Evolutionary conservation across 2,329 filamentous ascomycete genomes (phyloP), one percentile per base, ranked within the genome.

Genomic region (Cercospora zeina): DNA sequence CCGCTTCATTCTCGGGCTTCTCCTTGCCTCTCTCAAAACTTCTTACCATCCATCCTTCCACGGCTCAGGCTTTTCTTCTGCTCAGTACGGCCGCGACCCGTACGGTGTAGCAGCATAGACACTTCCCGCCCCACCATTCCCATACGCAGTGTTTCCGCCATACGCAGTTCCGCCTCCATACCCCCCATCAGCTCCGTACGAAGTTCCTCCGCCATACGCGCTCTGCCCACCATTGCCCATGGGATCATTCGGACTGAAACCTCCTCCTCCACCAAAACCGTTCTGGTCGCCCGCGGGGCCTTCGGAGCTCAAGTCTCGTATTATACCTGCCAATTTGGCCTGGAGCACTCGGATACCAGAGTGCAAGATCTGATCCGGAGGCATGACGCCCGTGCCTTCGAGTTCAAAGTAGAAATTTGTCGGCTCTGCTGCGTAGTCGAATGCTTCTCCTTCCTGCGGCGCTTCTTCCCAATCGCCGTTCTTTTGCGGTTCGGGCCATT

Each of bases 351-450:
- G 87, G 75, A 99, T 96, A 34, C 92, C 93, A 71, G 91, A 87
- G 70, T 93, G 88, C 56, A 99, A 87, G 69, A 97, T 95, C 65
- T 87, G 84, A 72, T 99, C 93, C 0, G 95, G 93, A 31, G 95
- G 90, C 64, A 97, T 85, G 70, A 88, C 90, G 36, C 95, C 95
- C 37, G 90, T 88, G 51, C 89, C 89, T 77, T 99, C 95, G 51
- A 99, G 89, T 73, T 97, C 92, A 72, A 93, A 89, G 81, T 97
- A 99, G 81, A 97, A 99, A 68, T 71, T 69, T 19, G 68, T 83
- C 4, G 95, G 93, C 21, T 89, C 85, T 9, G 92, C 93, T 70
- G 96, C 89, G 77, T 91, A 97, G 78, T 97, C 88, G 77, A 97
- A 97, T 0, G 87, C 84, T 70, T 96, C 90, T 69, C 91, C 91